These are phyloP conservation scores for Microbotryomycetes sp. DNA, from an alignment of 1,284 basidiomycete genomes.

Conservation along the genomic window DNA sequence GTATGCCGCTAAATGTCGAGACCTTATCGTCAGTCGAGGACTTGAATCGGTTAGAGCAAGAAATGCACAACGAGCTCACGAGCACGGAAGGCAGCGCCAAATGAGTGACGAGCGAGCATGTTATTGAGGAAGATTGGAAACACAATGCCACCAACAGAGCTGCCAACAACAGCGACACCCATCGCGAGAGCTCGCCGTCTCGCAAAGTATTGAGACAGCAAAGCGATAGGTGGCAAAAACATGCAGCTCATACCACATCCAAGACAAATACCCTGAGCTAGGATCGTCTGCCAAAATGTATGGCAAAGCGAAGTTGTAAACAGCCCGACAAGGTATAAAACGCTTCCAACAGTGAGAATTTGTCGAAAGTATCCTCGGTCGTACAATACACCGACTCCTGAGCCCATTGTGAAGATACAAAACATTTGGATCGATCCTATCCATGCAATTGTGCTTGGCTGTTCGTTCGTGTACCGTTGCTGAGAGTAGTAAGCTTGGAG, in stretches of 20 bases:
- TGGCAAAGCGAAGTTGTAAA: constrained; percentile 16
- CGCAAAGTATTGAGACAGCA: not conserved
- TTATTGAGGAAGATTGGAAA: constrained; percentile 24
- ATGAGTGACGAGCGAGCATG: constrained; percentile 14
- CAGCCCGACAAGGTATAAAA: constrained; percentile 27
- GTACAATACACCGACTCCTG: constrained; percentile 19
- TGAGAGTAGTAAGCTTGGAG: not conserved
- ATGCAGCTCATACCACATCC: constrained; percentile 2
- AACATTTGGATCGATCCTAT: constrained; percentile 25
- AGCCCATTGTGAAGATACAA: constrained; percentile 20
- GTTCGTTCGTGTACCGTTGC: constrained; percentile 1
- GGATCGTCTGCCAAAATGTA: constrained; percentile 19
- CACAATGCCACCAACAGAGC: constrained; percentile 18
- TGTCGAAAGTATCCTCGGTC: constrained; percentile 27
- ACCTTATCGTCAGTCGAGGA: not conserved
- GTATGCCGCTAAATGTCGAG: constrained; percentile 13
- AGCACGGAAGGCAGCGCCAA: constrained; percentile 9
- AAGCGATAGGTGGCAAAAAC: not conserved
- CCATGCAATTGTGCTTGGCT: constrained; percentile 20
- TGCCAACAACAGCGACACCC: constrained; percentile 18
- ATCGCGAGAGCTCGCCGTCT: constrained; percentile 11
- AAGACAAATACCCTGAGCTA: constrained; percentile 22
- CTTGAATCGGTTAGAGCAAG: not conserved
- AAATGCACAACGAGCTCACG: not conserved
- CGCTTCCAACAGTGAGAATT: constrained; percentile 19